Evolutionary conservation across 2,329 filamentous ascomycete genomes (phyloP), one percentile per base, ranked within the genome.

Genomic region (Diaporthe batatas): DNA sequence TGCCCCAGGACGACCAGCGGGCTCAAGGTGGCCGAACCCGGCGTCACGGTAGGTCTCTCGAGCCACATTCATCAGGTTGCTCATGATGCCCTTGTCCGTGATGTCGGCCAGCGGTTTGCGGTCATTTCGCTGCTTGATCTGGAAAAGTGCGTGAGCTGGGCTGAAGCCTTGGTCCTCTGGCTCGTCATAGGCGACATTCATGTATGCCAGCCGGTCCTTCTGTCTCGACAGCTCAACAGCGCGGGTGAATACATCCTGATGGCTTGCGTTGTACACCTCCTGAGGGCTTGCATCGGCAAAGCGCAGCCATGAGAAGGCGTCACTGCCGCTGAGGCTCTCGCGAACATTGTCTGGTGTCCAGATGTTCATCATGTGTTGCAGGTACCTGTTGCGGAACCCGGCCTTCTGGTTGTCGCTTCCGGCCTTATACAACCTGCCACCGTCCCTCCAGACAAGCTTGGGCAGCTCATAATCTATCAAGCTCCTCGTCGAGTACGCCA

Each of bases 401-500:
- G 94, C 94, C 75, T 85, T 89, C 3, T 85, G 80, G 78, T 98
- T 98, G 75, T 92, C 90, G 2, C 88, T 86, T 7, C 95, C 92
- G 14, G 94, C 85, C 79, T 94, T 87, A 79, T 93, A 85, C 16
- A 99, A 83, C 68, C 95, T 91, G 7, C 94, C 96, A 69, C 89
- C 92, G 42, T 94, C 90, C n/a, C 90, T 89, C 86, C 93, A 96
- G n/a, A 99, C 84, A 7, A 98, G 86, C 34, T 91, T 90, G 25
- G 96, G 96, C 71, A 98, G 82, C 62, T 91, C 87, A 80, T 96
- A 98, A 76, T 97, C 92, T 75, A 99, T 96, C 77, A 93, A 77
- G 79, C 92, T 98, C 73, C 94, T 91, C 0, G 94, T 93, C 1
- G 96, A 98, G 82, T 99, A 99, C 53, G 90, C 91, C 25, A 98